Percentiles rank a stretch among this genome's conserved stretches.
Evolutionary conservation across 352 stramenopile genomes (phyloP).

Genomic region (Globisporangium okanoganense): DNA sequence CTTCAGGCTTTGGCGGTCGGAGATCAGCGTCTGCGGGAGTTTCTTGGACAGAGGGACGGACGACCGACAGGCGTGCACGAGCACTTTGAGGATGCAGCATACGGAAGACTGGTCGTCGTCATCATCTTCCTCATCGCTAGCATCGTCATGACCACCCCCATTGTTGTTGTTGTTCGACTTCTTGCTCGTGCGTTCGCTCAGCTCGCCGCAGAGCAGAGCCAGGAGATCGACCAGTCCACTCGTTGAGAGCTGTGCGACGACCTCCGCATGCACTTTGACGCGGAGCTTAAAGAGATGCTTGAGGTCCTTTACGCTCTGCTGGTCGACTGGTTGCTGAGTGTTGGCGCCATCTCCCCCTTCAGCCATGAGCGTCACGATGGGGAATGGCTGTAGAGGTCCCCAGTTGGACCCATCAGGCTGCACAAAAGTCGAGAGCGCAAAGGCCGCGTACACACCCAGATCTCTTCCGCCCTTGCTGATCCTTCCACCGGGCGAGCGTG

Average conservation of each 20-base stretch:
- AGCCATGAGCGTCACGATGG: slow-evolving; percentile 38
- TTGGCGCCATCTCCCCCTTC: slow-evolving; percentile 6
- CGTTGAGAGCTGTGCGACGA: slow-evolving; percentile 51
- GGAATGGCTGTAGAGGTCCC: slow-evolving; percentile 50
- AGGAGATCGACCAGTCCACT: slow-evolving; percentile 47
- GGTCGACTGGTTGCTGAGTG: slow-evolving; percentile 4
- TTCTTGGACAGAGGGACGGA: slow-evolving; percentile 67
- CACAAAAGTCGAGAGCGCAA: slow-evolving; percentile 65
- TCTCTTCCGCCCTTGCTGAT: slow-evolving; percentile 40
- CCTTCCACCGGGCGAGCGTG: slow-evolving; percentile 45
- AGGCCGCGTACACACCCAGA: slow-evolving; percentile 52
- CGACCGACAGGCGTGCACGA: slow-evolving; percentile 57
- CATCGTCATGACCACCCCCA: slow-evolving; percentile 27
- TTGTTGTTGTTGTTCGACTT: slow-evolving; percentile 15
- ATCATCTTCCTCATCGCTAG: slow-evolving; percentile 24
- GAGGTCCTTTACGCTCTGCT: slow-evolving; percentile 10
- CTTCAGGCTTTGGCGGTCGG: slow-evolving; percentile 17
- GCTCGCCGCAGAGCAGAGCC: slow-evolving; percentile 42
- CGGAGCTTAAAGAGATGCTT: slow-evolving; percentile 32
- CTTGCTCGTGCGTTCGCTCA: slow-evolving; percentile 25
- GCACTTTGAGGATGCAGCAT: slow-evolving; percentile 71
- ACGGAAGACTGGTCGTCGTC: slow-evolving; percentile 65
- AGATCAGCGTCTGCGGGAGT: slow-evolving; percentile 23
- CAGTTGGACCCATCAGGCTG: slow-evolving; percentile 63
- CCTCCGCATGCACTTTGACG: slow-evolving; percentile 68